Evolutionary conservation across 257 asterid species (phyloP).

Genomic region (Leonotis leonurus): DNA sequence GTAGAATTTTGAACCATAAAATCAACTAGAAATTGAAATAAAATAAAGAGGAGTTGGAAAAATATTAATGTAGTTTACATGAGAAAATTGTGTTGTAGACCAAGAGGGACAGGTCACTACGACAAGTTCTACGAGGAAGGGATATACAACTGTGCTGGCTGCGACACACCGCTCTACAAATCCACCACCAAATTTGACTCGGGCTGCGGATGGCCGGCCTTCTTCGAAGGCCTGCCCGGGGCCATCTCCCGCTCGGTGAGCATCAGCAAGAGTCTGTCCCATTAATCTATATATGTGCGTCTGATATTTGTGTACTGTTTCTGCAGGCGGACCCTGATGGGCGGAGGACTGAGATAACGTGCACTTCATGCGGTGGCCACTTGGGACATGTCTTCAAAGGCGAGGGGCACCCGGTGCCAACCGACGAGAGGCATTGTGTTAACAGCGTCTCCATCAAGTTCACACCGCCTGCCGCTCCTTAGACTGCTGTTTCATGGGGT

Average conservation of each 20-base stretch:
- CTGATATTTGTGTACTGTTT: background rate
- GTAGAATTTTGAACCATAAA: too few species aligned
- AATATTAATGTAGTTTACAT: too few species aligned
- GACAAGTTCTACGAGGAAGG: conserved; percentile 62
- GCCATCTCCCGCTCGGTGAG: conserved; percentile 59
- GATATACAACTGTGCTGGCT: conserved; percentile 57
- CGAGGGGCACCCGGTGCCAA: conserved; percentile 54
- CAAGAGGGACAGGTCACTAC: conserved; percentile 65
- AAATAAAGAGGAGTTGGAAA: too few species aligned
- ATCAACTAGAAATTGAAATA: too few species aligned
- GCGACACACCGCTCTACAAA: conserved; percentile 61
- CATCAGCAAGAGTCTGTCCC: too few species aligned
- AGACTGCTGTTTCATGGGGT: background rate
- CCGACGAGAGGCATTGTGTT: conserved; percentile 75
- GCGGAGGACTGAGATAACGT: conserved; percentile 77
- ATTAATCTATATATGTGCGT: too few species aligned
- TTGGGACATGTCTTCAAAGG: conserved; percentile 80
- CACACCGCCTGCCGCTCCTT: background rate
- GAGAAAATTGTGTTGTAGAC: too few species aligned
- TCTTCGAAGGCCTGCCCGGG: conserved; percentile 69
- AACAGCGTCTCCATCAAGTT: conserved; percentile 73
- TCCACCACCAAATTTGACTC: conserved; percentile 72
- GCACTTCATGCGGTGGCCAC: conserved; percentile 71
- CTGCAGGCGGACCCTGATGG: conserved; percentile 76
- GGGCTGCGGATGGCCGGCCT: conserved; percentile 90